Evolutionary conservation across 2,329 filamentous ascomycete genomes (phyloP).

Genomic region (Penicillium psychrosexuale): DNA sequence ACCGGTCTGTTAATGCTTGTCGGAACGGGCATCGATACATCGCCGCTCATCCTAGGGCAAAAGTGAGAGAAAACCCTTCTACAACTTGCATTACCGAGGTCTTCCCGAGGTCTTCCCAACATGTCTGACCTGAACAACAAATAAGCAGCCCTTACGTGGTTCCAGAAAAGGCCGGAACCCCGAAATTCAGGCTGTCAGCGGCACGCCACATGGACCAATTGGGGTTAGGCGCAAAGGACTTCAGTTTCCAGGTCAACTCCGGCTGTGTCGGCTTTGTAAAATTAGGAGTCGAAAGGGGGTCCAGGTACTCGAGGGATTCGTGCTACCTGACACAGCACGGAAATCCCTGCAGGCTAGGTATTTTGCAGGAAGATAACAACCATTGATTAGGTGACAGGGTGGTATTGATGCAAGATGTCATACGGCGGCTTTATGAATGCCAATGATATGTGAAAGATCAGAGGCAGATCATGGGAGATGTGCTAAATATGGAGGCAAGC

Average conservation of each 20-base stretch:
- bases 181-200: neutral
- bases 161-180: constrained; percentile 1
- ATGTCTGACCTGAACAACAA: neutral
- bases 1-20: neutral
- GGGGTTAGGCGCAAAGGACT: neutral
- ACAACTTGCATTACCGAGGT: neutral
- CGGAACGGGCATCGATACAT: neutral
- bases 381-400: neutral
- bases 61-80: neutral
- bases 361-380: neutral
- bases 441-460: constrained; percentile 3
- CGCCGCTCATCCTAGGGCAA: neutral
- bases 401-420: neutral
- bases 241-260: neutral
- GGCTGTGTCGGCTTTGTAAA: constrained; percentile 1
- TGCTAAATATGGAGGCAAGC: constrained; percentile 8
- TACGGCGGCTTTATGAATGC: neutral
- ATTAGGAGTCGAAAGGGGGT: neutral
- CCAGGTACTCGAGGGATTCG: neutral
- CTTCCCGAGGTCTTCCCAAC: neutral
- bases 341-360: neutral
- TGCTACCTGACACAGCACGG: neutral
- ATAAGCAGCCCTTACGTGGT: neutral
- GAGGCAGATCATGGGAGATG: constrained; percentile 4
- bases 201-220: constrained; percentile 1